Conservation (phyloP, 169 alveolate species). For the Plasmodium vinckei region DNA sequence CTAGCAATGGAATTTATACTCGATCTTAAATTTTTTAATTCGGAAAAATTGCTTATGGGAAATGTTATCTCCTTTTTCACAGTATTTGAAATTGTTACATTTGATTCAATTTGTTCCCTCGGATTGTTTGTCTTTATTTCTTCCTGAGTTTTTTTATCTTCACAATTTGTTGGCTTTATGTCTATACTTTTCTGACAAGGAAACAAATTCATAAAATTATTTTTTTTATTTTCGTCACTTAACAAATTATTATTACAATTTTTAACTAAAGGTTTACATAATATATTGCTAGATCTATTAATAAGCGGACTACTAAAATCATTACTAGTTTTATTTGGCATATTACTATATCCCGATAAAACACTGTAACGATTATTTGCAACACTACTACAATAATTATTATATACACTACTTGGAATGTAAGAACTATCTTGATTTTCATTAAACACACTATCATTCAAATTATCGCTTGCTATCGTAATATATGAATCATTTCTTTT, state of each 20-base stretch:
- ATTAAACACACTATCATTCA: conserved; percentile 4
- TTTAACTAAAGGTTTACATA: background rate
- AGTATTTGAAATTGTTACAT: background rate
- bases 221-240: conserved; percentile 18
- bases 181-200: conserved; percentile 34
- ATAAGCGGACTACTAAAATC: conserved; percentile 4
- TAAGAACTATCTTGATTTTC: conserved; percentile 1
- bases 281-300: background rate
- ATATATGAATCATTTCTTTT: conserved; percentile 67
- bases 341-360: background rate
- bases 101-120: background rate
- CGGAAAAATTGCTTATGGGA: conserved; percentile 13
- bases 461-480: conserved; percentile 13
- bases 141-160: background rate
- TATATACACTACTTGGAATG: background rate
- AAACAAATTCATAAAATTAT: conserved; percentile 3
- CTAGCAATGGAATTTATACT: conserved; percentile 39
- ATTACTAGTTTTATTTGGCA: conserved; percentile 4
- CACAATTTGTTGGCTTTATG: conserved; percentile 3
- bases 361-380: background rate
- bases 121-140: background rate
- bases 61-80: conserved; percentile 3
- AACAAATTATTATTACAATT: conserved; percentile 1
- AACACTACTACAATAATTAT: background rate
- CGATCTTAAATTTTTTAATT: conserved; percentile 55